Conservation (phyloP, 2,329 filamentous ascomycete species). For the Aureobasidium sp. region DNA sequence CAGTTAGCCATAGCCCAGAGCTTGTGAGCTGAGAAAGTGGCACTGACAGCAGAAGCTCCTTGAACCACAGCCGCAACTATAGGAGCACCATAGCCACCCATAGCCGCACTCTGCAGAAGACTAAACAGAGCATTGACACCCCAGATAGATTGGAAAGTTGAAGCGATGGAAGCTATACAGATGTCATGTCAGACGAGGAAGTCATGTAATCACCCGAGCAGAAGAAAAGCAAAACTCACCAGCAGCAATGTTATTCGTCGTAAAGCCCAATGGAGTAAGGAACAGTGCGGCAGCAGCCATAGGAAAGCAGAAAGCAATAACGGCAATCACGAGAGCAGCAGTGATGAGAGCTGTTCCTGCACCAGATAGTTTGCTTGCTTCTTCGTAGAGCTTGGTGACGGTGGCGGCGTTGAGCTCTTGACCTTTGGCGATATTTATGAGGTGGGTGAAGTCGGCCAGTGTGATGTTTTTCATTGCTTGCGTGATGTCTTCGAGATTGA, state of each 20-base stretch:
- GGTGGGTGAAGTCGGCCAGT: background rate
- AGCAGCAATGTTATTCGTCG: background rate
- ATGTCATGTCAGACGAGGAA: background rate
- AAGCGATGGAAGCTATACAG: conserved; percentile 21
- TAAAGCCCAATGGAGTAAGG: background rate
- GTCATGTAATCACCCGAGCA: background rate
- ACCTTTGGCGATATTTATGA: background rate
- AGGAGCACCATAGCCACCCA: conserved; percentile 28
- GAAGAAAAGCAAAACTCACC: background rate
- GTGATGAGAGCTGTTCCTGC: background rate
- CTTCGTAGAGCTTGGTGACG: conserved; percentile 1
- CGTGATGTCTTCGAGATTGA: background rate
- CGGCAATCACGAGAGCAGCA: background rate
- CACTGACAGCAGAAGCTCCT: conserved; percentile 11
- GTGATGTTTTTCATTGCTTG: background rate
- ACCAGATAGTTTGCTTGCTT: background rate
- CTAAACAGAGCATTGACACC: conserved; percentile 23
- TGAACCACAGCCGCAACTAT: conserved; percentile 23
- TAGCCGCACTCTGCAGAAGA: conserved; percentile 27
- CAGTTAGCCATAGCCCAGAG: background rate
- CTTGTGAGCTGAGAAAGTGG: background rate
- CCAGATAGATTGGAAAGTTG: conserved; percentile 23
- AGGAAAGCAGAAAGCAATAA: background rate
- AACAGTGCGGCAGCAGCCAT: background rate
- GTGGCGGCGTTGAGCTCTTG: background rate